phyloP scores from a whole-genome alignment of 345 rosid genomes.

The Jatropha curcas region DNA sequence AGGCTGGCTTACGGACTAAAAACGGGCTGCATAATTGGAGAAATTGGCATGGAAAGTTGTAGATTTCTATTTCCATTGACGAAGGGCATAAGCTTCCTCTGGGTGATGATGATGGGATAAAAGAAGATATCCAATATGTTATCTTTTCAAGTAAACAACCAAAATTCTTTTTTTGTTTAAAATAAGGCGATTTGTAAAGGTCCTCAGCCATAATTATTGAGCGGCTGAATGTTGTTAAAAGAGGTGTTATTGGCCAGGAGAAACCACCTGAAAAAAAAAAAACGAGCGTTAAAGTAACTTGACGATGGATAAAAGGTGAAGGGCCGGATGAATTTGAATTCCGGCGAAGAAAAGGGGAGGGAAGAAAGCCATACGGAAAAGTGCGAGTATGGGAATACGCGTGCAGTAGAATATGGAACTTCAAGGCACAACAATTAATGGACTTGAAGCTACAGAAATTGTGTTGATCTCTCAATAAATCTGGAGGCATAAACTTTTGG shows the following conservation, averaged over 20 bases:
- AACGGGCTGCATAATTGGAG: neutral
- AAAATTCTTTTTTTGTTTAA: conserved; percentile 8
- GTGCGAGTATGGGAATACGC: neutral
- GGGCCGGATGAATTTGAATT: conserved; percentile 11
- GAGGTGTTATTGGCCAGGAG: conserved; percentile 5
- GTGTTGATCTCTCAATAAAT: neutral
- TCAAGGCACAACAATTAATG: neutral
- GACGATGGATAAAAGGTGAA: conserved; percentile 20
- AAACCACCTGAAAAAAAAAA: conserved; percentile 18
- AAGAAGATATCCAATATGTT: conserved; percentile 1
- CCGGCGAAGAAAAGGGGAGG: conserved; percentile 13
- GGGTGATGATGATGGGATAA: conserved; percentile 12
- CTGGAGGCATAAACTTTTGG: neutral
- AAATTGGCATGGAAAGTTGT: neutral
- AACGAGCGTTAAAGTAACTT: neutral
- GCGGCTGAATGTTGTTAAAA: conserved; percentile 11
- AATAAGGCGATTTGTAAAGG: neutral
- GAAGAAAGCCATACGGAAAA: conserved; percentile 17
- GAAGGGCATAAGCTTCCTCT: conserved; percentile 10
- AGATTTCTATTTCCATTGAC: conserved; percentile 12
- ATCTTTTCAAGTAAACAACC: neutral
- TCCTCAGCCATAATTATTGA: neutral
- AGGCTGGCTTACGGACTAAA: neutral
- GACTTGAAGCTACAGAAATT: neutral
- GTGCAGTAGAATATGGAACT: conserved; percentile 20